Evolutionary conservation across 257 asterid genomes (phyloP).

Genomic region (Solanum chiquidenum): DNA sequence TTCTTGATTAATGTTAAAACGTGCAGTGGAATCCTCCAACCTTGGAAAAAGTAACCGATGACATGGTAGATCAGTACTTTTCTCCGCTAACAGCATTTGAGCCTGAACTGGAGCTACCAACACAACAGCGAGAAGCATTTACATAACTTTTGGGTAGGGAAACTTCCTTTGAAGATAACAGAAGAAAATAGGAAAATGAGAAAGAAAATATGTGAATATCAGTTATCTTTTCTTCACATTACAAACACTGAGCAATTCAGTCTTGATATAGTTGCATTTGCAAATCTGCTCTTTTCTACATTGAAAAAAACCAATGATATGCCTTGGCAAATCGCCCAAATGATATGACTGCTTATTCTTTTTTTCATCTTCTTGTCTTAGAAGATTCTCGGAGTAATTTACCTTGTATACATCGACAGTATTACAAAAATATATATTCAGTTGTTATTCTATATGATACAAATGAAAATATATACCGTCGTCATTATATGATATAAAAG

Average conservation of each 20-base stretch:
- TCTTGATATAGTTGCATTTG: neutral
- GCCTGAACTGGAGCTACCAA: conserved; percentile 82
- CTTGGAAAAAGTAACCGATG: conserved; percentile 63
- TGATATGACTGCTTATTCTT: neutral
- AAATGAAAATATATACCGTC: neutral
- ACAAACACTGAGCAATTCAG: neutral
- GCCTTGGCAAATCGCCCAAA: neutral
- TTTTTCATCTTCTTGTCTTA: neutral
- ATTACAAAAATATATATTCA: too few relatives aligned
- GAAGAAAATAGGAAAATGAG: neutral
- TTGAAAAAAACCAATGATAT: neutral
- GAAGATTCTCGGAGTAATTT: neutral
- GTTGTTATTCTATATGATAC: too few relatives aligned
- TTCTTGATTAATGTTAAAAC: neutral
- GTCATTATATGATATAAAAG: too few relatives aligned
- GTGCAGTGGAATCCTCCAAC: conserved; percentile 97
- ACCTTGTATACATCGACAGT: neutral
- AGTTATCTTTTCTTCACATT: neutral
- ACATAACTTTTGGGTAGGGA: conserved; percentile 6
- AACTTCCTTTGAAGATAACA: neutral
- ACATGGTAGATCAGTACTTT: conserved; percentile 85
- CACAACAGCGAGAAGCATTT: conserved; percentile 77
- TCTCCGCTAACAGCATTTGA: conserved; percentile 50
- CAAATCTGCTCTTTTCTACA: neutral
- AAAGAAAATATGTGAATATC: neutral